Base-by-base conservation (phyloP, 1,139 yeast genomes). In the Debaryomycetaceae sp. region DNA sequence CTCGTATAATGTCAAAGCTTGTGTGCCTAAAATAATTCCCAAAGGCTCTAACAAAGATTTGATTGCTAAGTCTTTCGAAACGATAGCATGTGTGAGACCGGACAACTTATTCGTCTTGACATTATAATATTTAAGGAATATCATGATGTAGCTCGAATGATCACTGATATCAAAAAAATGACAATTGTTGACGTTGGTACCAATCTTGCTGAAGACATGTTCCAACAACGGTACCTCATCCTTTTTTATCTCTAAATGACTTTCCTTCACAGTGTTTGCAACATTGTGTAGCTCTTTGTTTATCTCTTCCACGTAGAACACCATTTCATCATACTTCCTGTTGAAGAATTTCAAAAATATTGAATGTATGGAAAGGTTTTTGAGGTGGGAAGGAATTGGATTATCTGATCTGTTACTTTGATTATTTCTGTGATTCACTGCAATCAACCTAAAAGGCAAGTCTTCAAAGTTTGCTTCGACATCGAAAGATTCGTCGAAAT, bases 51-150 rank as follows among this genome's bases (percentile, higher is more conserved):
- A 51, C 24, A 88, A 52, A 3, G 68, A 65, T 0, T 70, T 67
- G 9, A 87, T 65, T 3, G 65, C 57, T 33, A 74, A 78, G 41
- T 75, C 75, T 39, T 75, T 76, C n/a, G 75, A 63, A 3, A 86
- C 80, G 29, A 76, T 66, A n/a, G 75, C 65, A 55, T 87, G 87
- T 0, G 88, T 77, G 22, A 87, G 65, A 0, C 96, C 95, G 14
- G 64, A 63, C 11, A 87, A 60, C 6, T 72, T 63, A 58, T 84
- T 87, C 0, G 67, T 57, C 4, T 63, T 58, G 1, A 75, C 75
- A 56, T 89, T 91, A 65, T 86, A 90, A 51, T 75, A 75, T 59
- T 91, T 91, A 45, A 90, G 57, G 53, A 89, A 85, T 1, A 90
- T 53, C 22, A 83, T 56, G 31, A 77, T 66, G 46, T 75, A 68